Evolutionary conservation across 2,329 filamentous ascomycete species (phyloP).

Genomic region (Aspergillus sp.): DNA sequence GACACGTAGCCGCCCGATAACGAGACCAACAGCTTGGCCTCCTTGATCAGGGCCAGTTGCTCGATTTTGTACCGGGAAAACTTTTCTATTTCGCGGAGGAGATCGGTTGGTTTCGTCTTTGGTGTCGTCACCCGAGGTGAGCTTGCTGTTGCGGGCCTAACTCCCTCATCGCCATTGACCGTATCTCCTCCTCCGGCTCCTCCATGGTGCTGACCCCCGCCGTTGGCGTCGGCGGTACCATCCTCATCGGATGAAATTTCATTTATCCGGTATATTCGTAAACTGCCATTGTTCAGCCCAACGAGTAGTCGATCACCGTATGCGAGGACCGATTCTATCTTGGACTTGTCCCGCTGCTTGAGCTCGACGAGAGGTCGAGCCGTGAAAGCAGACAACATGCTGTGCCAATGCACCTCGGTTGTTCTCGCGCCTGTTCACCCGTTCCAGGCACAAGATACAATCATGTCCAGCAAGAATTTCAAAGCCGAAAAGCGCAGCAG

Average conservation of each 20-base stretch:
- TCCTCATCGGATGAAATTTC: slow-evolving; percentile 43
- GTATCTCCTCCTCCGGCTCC: slow-evolving; percentile 9
- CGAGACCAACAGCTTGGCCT: slow-evolving; percentile 84
- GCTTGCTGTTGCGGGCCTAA: slow-evolving; percentile 3
- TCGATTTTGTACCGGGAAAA: slow-evolving; percentile 87
- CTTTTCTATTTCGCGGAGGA: slow-evolving; percentile 86
- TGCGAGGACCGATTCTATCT: slow-evolving; percentile 90
- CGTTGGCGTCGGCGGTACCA: slow-evolving; percentile 21
- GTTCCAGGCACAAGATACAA: slow-evolving; percentile 4
- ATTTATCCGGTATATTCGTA: slow-evolving; percentile 89
- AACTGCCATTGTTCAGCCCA: slow-evolving; percentile 78
- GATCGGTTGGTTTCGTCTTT: slow-evolving; percentile 60
- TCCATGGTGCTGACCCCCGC: slow-evolving; percentile 19
- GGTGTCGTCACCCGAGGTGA: slow-evolving; percentile 3
- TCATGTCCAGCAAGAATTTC: slow-evolving; percentile 12
- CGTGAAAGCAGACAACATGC: slow-evolving; percentile 95
- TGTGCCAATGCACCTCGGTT: slow-evolving; percentile 10
- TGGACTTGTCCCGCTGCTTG: slow-evolving; percentile 88
- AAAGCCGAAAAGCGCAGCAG: slow-evolving; percentile 2
- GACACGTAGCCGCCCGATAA: slow-evolving; percentile 85
- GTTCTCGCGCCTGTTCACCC: slow-evolving; percentile 12
- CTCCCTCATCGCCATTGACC: slow-evolving; percentile 7
- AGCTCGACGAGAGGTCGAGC: slow-evolving; percentile 96
- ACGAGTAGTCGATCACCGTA: slow-evolving; percentile 90
- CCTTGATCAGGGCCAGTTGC: slow-evolving; percentile 91